Evolutionary conservation across 441 rosid genomes (phyloP).

Genomic region (Pelargonium fulgidum): DNA sequence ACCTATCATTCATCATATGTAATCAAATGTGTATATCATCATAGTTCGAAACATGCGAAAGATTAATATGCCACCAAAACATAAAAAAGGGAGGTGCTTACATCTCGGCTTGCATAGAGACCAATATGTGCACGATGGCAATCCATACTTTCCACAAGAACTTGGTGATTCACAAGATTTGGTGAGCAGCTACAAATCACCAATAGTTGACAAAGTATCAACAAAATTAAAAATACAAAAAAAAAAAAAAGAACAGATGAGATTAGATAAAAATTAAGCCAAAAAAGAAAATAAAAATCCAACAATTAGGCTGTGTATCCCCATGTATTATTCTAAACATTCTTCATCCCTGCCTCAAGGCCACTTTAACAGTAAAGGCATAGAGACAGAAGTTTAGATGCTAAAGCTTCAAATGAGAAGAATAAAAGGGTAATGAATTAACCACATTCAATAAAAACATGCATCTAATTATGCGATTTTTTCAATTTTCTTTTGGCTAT

Average conservation of each 20-base stretch:
- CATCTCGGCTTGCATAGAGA: conserved; percentile 83
- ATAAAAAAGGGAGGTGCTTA: conserved; percentile 34
- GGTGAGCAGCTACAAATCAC: conserved; percentile 66
- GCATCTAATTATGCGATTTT: neutral
- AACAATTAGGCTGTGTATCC: neutral
- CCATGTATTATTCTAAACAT: too few relatives aligned
- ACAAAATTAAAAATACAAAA: neutral
- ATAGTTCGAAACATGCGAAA: neutral
- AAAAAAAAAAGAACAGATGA: neutral
- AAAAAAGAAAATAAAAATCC: conserved; percentile 2
- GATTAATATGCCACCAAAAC: conserved; percentile 7
- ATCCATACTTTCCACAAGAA: conserved; percentile 88
- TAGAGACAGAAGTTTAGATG: neutral
- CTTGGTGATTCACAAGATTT: conserved; percentile 77
- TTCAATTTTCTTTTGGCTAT: neutral
- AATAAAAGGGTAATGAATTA: neutral
- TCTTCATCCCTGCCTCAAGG: neutral
- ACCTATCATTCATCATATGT: neutral
- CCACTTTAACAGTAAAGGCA: neutral
- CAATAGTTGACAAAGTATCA: conserved; percentile 20
- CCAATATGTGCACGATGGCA: conserved; percentile 70
- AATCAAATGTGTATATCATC: neutral
- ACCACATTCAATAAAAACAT: neutral
- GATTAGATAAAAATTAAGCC: neutral
- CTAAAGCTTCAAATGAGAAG: neutral